phyloP scores from a whole-genome alignment of 2,329 filamentous ascomycete genomes.

The Penicillium sp. region DNA sequence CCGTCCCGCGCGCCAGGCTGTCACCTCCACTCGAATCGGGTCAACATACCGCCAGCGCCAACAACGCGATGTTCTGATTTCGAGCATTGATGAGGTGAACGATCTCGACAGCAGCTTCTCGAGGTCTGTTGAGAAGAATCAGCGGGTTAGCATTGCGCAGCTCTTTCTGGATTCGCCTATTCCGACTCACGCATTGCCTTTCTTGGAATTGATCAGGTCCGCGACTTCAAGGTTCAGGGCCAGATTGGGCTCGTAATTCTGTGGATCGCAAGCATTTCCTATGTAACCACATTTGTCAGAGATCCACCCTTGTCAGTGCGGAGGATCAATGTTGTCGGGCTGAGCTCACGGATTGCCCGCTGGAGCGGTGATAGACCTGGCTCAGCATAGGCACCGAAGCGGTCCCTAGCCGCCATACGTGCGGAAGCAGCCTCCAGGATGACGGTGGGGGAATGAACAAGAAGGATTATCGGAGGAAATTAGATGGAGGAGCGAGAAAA shows the following conservation, averaged over 20 bases:
- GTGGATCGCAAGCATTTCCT: constrained; percentile 91
- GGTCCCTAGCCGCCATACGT: constrained; percentile 91
- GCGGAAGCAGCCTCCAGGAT: constrained; percentile 92
- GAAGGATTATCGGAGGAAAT: constrained; percentile 2
- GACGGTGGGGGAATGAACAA: constrained; percentile 27
- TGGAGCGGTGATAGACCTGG: constrained; percentile 83
- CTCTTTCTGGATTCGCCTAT: background rate
- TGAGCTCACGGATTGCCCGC: constrained; percentile 75
- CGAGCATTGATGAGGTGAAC: constrained; percentile 95
- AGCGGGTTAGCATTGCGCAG: constrained; percentile 29
- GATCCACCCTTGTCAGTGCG: background rate
- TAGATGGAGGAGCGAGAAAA: constrained; percentile 5
- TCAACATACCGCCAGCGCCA: constrained; percentile 70
- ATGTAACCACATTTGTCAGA: constrained; percentile 12
- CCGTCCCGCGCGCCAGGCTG: constrained; percentile 12
- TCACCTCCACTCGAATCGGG: constrained; percentile 8
- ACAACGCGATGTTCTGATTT: constrained; percentile 89
- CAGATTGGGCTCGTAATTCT: constrained; percentile 97
- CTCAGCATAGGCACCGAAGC: constrained; percentile 80
- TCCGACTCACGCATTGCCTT: constrained; percentile 72
- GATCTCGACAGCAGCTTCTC: constrained; percentile 90
- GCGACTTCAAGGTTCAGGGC: constrained; percentile 94
- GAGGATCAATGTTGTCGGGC: constrained; percentile 5
- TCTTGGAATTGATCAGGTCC: constrained; percentile 96
- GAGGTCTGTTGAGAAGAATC: constrained; percentile 58